Base-by-base conservation (phyloP, 768 basidiomycete species). In the Fibroporia radiculosa region DNA sequence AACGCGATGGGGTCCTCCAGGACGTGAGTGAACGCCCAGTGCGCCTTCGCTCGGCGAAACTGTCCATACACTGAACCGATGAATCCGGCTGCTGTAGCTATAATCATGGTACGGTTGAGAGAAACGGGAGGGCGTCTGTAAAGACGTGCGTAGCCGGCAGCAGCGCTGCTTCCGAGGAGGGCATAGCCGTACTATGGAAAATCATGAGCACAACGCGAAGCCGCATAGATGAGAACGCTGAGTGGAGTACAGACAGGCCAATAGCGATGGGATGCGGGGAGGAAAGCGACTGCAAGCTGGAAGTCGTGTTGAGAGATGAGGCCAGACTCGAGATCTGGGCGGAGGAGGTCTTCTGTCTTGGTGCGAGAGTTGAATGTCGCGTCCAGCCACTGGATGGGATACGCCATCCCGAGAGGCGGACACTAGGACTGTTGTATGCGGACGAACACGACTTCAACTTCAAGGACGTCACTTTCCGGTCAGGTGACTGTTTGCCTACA, bases 301-400 rank as follows among this genome's bases (percentile, higher is more conserved):
- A 74, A 83, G 66, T 85, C 82, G 43, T 69, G 71, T 16, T 53
- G 55, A 4, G 71, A 67, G 45, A 80, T 61, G 50, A 67, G 65
- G 13, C 75, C 77, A n/a, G 63, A 56, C 26, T 78, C 72, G 39
- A 69, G 68, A 50, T 80, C 71, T 39, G 77, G 77, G 4, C 66
- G 59, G 19, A 80, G 68, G 32, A 78, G 71, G n/a, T 64, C 43
- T 48, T 78, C 72, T 40, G 70, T 61, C 12, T 52, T 52, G 12
- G 62, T 18, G 41, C 66, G 69, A 11, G 69, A 67, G 36, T 53
- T 50, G 56, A 83, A 81, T 2, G 73, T 75, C 32, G 54, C 48
- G 43, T 65, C 62, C 13, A 74, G 50, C 70, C 71, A 73, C n/a
- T 46, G 36, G 24, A 46, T 28, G 18, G 36, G 42, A 16, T 34